Conservation (phyloP, 345 rosid genomes). For the Salix brachista region DNA sequence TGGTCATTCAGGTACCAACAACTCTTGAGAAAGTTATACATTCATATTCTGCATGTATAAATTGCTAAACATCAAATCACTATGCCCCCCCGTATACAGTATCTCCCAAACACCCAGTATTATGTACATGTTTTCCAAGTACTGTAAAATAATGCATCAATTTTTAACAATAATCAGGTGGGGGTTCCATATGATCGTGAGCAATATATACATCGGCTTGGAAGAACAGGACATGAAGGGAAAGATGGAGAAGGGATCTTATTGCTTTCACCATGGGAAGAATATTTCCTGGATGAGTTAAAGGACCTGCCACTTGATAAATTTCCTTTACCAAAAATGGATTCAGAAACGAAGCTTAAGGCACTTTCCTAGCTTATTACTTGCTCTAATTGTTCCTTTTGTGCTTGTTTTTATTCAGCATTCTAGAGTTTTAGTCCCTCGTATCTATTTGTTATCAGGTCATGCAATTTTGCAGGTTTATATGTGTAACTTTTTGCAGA, state of each 20-base stretch:
- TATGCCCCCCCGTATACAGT: not conserved
- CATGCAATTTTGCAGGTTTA: not conserved
- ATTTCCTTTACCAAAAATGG: constrained; percentile 50
- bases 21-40: not conserved
- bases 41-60: not conserved
- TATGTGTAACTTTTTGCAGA: constrained; percentile 37
- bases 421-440: not conserved
- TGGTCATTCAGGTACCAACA: constrained; percentile 80
- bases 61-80: not conserved
- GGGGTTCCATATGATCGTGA: constrained; percentile 77
- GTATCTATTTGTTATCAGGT: not conserved
- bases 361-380: constrained; percentile 28
- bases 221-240: constrained; percentile 88
- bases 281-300: constrained; percentile 76
- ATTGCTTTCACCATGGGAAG: constrained; percentile 93
- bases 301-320: constrained; percentile 76
- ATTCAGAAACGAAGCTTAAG: constrained; percentile 54
- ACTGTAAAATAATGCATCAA: not conserved
- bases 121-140: not conserved
- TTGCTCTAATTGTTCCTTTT: constrained; percentile 1
- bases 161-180: constrained; percentile 43
- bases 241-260: constrained; percentile 82
- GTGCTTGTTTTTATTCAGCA: not conserved
- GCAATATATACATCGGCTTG: constrained; percentile 83
- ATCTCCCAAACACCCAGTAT: not conserved